A percentile compares a stretch with the other conserved stretches of the same genome.
These are phyloP conservation scores for Tolypocladium album DNA, from an alignment of 2,329 filamentous ascomycete species.

Conservation along the genomic window DNA sequence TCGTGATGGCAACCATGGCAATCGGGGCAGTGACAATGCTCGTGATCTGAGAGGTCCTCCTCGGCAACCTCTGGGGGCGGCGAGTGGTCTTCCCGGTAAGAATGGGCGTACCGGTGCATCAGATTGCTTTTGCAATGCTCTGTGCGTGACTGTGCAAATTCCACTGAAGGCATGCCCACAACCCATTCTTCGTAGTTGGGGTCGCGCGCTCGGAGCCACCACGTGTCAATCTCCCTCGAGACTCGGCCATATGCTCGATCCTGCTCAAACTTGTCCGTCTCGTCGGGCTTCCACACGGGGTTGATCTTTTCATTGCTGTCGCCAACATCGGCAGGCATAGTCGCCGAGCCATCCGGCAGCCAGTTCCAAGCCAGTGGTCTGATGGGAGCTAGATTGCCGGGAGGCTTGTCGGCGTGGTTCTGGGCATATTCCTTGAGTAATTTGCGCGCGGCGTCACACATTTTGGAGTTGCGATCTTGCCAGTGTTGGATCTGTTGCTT, in stretches of 20 bases:
- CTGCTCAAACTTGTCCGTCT: conserved; percentile 46
- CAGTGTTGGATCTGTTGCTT: conserved; percentile 51
- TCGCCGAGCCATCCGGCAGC: conserved; percentile 28
- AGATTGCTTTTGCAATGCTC: conserved; percentile 49
- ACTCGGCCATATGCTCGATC: conserved; percentile 49
- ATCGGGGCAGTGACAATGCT: conserved; percentile 23
- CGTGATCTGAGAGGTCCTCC: conserved; percentile 26
- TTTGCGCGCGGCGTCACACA: conserved; percentile 43
- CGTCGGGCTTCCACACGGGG: conserved; percentile 39
- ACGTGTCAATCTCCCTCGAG: conserved; percentile 53
- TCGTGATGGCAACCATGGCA: conserved; percentile 15
- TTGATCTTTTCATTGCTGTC: conserved; percentile 32
- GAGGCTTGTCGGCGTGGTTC: conserved; percentile 35
- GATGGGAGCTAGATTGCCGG: conserved; percentile 38
- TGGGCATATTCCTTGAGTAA: conserved; percentile 45
- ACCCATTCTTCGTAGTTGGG: conserved; percentile 50
- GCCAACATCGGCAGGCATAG: conserved; percentile 18
- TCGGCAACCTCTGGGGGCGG: conserved; percentile 23
- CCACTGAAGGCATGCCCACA: conserved; percentile 48
- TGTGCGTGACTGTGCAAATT: conserved; percentile 45
- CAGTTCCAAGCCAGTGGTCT: conserved; percentile 46
- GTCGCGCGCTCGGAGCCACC: conserved; percentile 52
- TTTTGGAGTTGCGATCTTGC: conserved; percentile 48
- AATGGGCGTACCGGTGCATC: conserved; percentile 41
- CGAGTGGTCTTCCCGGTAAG: conserved; percentile 31